These are phyloP conservation scores for Diaporthe nobilis DNA, from an alignment of 2,329 filamentous ascomycete genomes.

Conservation along the genomic window DNA sequence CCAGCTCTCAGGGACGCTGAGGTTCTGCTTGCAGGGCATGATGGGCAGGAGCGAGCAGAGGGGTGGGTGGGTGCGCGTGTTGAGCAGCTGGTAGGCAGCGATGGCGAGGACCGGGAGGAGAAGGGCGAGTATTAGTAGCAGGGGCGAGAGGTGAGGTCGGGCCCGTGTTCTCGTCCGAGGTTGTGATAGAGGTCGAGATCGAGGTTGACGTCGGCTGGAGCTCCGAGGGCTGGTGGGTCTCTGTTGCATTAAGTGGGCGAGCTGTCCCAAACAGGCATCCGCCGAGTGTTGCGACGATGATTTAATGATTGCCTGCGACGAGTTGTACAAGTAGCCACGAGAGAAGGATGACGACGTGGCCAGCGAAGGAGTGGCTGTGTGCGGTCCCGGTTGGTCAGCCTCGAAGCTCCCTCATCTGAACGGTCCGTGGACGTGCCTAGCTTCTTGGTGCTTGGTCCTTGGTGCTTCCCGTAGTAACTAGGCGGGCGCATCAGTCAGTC, in stretches of 20 bases:
- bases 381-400: neutral
- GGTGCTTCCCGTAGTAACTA: neutral
- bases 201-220: slow-evolving; percentile 6
- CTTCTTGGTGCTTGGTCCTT: neutral
- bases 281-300: slow-evolving; percentile 18
- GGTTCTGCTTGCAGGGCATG: slow-evolving; percentile 55
- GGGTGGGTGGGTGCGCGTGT: neutral
- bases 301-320: neutral
- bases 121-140: slow-evolving; percentile 22
- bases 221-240: slow-evolving; percentile 16
- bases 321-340: neutral
- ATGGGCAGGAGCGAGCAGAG: slow-evolving; percentile 29
- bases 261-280: slow-evolving; percentile 15
- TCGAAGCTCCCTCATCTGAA: neutral
- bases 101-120: slow-evolving; percentile 33
- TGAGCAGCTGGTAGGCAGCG: slow-evolving; percentile 7
- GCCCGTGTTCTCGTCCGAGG: slow-evolving; percentile 6
- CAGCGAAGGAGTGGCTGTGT: neutral
- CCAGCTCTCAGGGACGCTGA: slow-evolving; percentile 39
- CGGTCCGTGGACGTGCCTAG: slow-evolving; percentile 2
- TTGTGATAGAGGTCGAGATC: neutral
- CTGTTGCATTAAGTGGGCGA: slow-evolving; percentile 23
- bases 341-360: neutral
- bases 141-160: slow-evolving; percentile 14
- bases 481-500: neutral